Evolutionary conservation across 2,329 filamentous ascomycete genomes (phyloP), one percentile per base, ranked within the genome.

Genomic region (Colletotrichum spinosum): DNA sequence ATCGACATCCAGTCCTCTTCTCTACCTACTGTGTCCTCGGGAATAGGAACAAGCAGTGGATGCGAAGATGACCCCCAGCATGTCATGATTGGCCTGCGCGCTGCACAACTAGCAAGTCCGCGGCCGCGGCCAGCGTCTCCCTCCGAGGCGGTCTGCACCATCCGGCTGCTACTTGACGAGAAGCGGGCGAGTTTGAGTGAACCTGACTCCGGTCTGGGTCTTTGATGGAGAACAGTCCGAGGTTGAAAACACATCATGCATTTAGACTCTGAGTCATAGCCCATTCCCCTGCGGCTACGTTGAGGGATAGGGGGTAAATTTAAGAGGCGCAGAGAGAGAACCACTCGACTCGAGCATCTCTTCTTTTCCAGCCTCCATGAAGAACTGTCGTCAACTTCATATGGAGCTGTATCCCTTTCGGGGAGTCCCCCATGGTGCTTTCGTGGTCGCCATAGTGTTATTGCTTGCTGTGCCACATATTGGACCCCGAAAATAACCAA

Each of bases 381-480:
- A 53, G 33, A 52, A 65, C 56, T 11, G 38, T 54, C 13, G 52
- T 52, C 41, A 52, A 56, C 34, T 15, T 50, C 6, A 49, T 56
- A 42, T 58, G 46, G 38, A 51, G 12, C 12, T 12, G 55, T 17
- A 15, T 37, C 33, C 25, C 39, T 33, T 57, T 62, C 8, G 42
- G 58, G 25, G 25, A 25, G 48, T 55, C 12, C 12, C 17, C 58
- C 58, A 65, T 53, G 17, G 39, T 53, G 45, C 33, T 49, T 8
- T 52, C 52, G 56, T 53, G 12, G 52, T 44, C 44, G 10, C 58
- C 52, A 62, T 53, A n/a, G 52, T 44, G 45, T 17, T 65, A 38
- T 62, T 56, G 46, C 58, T 53, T 45, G 45, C 52, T 49, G 48
- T 56, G 58, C 52, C 62, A 49, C 58, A 62, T 62, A 62, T 49